Base-by-base conservation (phyloP, 768 basidiomycete species). In the Lentinula sp. region DNA sequence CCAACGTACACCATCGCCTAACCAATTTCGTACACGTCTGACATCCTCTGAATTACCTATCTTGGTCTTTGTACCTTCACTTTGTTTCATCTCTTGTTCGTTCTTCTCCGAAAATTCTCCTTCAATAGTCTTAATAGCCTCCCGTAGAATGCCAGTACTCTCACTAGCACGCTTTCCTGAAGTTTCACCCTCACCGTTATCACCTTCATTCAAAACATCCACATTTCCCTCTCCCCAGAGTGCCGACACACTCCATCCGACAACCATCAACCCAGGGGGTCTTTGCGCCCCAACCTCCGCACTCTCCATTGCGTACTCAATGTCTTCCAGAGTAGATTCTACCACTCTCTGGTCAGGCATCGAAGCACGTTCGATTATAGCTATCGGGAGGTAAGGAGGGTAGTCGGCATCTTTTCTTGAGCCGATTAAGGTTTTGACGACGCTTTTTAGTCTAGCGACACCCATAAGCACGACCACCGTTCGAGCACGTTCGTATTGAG, bases 401-500 rank as follows among this genome's bases (percentile, higher is more conserved):
- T 93, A 99, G 0, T 80, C 78, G 9, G 50, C 58, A 33, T 81
- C 46, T 80, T 71, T 48, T 68, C 67, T 45, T 60, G 62, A 20
- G 45, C 66, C 65, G 36, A 69, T 65, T 32, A 98, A 77, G 8
- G 88, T 83, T 4, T 82, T 73, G 10, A 97, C 76, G 20, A 98
- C 85, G 61, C 87, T 81, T 6, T 74, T 68, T 4, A 98, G 80
- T 28, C 97, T 79, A 16, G 96, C 97, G 28, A 98, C 93, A 48
- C 96, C 95, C 97, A 99, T 98, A 55, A 98, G 79, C 37, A 98
- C 77, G 57, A 95, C 81, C 13, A 96, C 76, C 1, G 95, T 95
- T 60, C 92, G 79, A 1, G 79, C 76, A 8, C 95, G 83, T 64
- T 90, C 85, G 74, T 98, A 98, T 4, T 88, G 90, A 0, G 95